Base-by-base conservation (phyloP, 768 basidiomycete genomes). In the Suillus paluster region DNA sequence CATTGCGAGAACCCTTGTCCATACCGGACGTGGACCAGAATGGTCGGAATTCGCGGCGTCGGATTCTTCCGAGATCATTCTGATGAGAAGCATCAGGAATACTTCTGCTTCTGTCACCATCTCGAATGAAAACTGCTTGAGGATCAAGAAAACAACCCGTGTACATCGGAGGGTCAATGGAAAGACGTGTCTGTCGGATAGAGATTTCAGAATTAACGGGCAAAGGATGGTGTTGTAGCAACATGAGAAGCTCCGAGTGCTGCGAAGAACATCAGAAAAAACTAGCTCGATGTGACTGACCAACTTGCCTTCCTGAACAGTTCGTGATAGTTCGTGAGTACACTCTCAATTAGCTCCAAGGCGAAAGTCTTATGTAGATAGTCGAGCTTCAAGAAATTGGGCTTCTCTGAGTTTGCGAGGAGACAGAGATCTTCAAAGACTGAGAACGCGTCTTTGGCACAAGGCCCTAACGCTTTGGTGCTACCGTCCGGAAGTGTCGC, bases 281-380 rank as follows among this genome's bases (percentile, higher is more conserved):
- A 57, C 6, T 33, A 23, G 41, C 9, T 21, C 5, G 60, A 44
- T 46, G 46, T 38, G 49, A 30, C 25, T 8, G n/a, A 27, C 1
- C 27, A 25, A 71, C 78, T 41, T 67, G 92, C 95, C 80, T 90
- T 86, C 57, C 90, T 84, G 72, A 96, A 95, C 0, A 94, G 80
- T n/a, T 82, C 84, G 64, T 94, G 89, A 68, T 96, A 95, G 71
- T 96, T 95, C 8, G 94, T 95, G 56, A 99, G 78, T 2, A 98
- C 93, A 68, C 96, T 98, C 78, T 99, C 97, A 41, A 99, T 94
- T 58, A 99, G 79, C 75, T 99, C 97, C n/a, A 99, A 78, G 0
- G 95, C 94, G 67, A 99, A 99, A 0, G 97, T 98, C 75, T 95
- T 90, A 68, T 92, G 92, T 49, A 99, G 78, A 56, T 83, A 86